Evolutionary conservation across 2,329 filamentous ascomycete species (phyloP).

Genomic region (Diplodia intermedia): DNA sequence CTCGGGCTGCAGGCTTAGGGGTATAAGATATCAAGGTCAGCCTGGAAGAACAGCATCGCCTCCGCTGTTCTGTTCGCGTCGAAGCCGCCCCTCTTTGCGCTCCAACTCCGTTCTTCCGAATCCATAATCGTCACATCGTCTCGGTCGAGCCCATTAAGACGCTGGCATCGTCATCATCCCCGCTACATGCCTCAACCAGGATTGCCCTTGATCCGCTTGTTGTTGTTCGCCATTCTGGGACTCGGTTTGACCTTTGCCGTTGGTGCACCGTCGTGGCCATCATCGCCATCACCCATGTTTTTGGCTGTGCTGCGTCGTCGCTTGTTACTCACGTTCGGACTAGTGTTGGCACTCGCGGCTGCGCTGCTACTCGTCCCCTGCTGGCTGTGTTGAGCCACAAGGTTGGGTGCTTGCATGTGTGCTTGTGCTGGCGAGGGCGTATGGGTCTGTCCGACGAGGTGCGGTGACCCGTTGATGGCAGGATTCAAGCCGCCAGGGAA

Average conservation of each 20-base stretch:
- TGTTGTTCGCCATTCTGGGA: conserved; percentile 50
- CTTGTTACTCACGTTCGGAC: conserved; percentile 67
- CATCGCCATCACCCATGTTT: conserved; percentile 62
- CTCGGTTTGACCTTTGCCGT: conserved; percentile 60
- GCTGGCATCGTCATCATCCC: conserved; percentile 23
- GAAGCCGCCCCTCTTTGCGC: conserved; percentile 10
- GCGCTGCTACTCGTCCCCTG: conserved; percentile 62
- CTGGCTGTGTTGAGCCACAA: conserved; percentile 65
- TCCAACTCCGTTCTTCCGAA: conserved; percentile 18
- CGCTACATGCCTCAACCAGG: conserved; percentile 12
- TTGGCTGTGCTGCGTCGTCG: conserved; percentile 66
- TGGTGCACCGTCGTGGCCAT: conserved; percentile 47
- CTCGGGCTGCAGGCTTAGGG: conserved; percentile 13
- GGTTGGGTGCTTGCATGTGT: conserved; percentile 47
- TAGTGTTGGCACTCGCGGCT: conserved; percentile 66
- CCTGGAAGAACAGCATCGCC: conserved; percentile 17
- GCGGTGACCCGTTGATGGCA: conserved; percentile 59
- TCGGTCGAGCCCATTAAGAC: conserved; percentile 24
- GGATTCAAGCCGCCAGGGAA: conserved; percentile 55
- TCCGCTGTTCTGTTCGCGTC: conserved; percentile 18
- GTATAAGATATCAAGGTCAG: conserved; percentile 26
- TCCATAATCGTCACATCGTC: conserved; percentile 31
- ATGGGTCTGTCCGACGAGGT: conserved; percentile 47
- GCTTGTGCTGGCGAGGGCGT: conserved; percentile 55
- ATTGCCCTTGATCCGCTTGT: conserved; percentile 41